Conservation (phyloP, 2,329 filamentous ascomycete genomes). For the Botrytis porri region DNA sequence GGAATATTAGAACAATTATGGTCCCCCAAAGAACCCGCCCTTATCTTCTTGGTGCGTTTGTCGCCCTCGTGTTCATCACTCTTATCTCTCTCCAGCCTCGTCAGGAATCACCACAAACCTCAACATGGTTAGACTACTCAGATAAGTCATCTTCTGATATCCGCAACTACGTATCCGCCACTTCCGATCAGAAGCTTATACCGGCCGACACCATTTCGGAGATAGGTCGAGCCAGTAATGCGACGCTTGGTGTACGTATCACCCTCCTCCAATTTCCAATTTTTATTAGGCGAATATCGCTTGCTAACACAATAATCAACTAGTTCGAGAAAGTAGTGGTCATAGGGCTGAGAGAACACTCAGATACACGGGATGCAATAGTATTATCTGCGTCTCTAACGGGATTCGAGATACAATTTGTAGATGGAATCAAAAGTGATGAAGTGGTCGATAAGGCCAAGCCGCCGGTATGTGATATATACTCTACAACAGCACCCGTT, state of each 20-base stretch:
- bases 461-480: constrained; percentile 34
- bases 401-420: constrained; percentile 44
- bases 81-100: neutral
- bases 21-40: neutral
- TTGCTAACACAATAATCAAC: neutral
- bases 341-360: constrained; percentile 46
- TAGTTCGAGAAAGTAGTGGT: constrained; percentile 47
- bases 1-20: neutral
- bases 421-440: constrained; percentile 44
- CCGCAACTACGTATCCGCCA: neutral
- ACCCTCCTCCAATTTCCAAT: too few species aligned
- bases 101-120: neutral
- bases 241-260: neutral
- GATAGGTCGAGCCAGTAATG: constrained; percentile 6
- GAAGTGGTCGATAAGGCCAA: constrained; percentile 43
- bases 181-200: neutral
- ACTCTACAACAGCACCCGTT: too few species aligned
- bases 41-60: neutral
- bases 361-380: constrained; percentile 49
- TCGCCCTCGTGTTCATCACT: neutral
- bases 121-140: constrained; percentile 12
- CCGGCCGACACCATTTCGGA: constrained; percentile 5
- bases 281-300: neutral
- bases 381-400: constrained; percentile 43
- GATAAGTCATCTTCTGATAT: neutral